Evolutionary conservation across 2,329 filamentous ascomycete species (phyloP).

Genomic region (Aspergillus clavatus): DNA sequence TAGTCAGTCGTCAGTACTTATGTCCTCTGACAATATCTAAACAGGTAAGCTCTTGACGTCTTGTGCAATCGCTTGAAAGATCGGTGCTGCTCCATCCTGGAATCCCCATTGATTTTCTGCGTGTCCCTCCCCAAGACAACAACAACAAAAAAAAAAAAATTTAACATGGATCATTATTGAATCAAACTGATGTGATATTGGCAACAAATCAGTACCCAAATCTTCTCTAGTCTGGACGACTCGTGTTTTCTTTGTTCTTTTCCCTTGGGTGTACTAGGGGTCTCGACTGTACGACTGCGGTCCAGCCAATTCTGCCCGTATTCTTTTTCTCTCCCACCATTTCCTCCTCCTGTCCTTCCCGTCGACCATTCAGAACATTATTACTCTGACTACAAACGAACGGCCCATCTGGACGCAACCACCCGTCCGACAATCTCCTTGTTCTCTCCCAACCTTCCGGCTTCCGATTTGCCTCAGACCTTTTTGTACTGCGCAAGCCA

Average conservation of each 20-base stretch:
- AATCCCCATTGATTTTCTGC: slow-evolving; percentile 4
- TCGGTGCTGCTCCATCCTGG: slow-evolving; percentile 7
- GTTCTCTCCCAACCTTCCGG: neutral
- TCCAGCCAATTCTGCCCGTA: no score
- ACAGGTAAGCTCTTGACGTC: slow-evolving; percentile 18
- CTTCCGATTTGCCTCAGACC: neutral
- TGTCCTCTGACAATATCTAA: no score
- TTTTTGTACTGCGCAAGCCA: neutral
- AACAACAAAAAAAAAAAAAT: no score
- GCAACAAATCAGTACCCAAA: neutral
- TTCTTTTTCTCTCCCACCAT: neutral
- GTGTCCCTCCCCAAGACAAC: no score
- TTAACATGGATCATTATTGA: neutral
- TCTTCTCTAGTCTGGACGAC: neutral
- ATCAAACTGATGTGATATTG: neutral
- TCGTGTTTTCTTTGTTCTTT: neutral
- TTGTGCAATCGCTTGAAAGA: slow-evolving; percentile 10
- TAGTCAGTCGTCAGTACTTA: no score
- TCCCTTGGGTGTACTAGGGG: neutral
- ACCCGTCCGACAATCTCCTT: slow-evolving; percentile 1
- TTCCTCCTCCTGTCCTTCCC: neutral
- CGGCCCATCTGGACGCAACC: neutral
- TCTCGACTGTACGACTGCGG: neutral
- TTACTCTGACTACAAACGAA: neutral
- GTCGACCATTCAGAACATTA: neutral